These are phyloP conservation scores for Suhomyces guaymorum DNA, from an alignment of 1,139 yeast genomes.

Conservation along the genomic window DNA sequence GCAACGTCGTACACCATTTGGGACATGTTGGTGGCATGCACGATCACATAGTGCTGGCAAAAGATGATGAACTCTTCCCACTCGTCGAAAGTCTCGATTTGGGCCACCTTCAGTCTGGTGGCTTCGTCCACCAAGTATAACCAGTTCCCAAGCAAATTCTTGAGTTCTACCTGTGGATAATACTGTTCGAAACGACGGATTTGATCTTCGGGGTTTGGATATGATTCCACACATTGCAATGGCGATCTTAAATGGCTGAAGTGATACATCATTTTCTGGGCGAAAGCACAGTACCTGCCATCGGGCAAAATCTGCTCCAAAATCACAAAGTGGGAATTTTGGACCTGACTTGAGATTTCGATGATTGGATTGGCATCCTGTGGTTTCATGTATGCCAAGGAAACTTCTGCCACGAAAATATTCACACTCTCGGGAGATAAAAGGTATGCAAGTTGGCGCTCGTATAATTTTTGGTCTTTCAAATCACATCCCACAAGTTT, in stretches of 20 bases:
- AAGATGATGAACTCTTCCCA: constrained; percentile 80
- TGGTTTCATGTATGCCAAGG: constrained; percentile 77
- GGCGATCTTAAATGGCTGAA: constrained; percentile 70
- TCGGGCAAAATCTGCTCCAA: constrained; percentile 75
- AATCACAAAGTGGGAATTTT: constrained; percentile 61
- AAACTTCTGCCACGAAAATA: constrained; percentile 78
- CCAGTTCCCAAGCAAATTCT: constrained; percentile 65
- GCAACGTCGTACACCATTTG: constrained; percentile 7
- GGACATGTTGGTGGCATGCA: constrained; percentile 57
- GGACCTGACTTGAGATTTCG: constrained; percentile 40
- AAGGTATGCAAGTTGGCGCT: constrained; percentile 30
- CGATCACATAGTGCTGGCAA: constrained; percentile 72
- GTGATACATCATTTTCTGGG: constrained; percentile 73
- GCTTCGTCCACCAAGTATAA: constrained; percentile 37
- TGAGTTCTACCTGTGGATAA: constrained; percentile 51
- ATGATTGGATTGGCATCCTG: constrained; percentile 68
- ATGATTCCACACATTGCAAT: constrained; percentile 61
- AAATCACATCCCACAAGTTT: constrained; percentile 72
- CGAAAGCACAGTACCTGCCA: constrained; percentile 64
- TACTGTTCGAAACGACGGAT: constrained; percentile 46
- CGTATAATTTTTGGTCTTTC: constrained; percentile 48
- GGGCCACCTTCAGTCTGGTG: constrained; percentile 44
- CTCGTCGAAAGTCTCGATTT: constrained; percentile 75
- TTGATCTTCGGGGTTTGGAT: constrained; percentile 57
- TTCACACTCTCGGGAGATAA: constrained; percentile 37